These are phyloP conservation scores for Fusarium pseudocircinatum DNA, from an alignment of 2,329 filamentous ascomycete genomes.

Conservation along the genomic window DNA sequence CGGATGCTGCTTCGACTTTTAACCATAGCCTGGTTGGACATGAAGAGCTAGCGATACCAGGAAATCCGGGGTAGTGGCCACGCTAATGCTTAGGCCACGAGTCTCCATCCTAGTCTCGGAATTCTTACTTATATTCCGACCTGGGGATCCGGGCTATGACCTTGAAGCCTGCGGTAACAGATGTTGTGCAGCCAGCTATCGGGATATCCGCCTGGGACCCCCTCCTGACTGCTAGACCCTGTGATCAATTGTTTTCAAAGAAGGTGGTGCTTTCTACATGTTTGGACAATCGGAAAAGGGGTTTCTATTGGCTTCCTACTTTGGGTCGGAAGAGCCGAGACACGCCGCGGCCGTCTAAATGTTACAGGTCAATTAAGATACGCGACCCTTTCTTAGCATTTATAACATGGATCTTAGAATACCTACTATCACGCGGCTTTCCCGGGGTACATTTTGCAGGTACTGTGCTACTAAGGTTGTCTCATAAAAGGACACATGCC, in stretches of 20 bases:
- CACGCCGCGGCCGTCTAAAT: accelerated
- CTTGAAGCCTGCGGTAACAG: accelerated
- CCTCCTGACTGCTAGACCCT: accelerated
- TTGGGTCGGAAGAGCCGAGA: background rate
- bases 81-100: background rate
- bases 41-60: accelerated
- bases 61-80: background rate
- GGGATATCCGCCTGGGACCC: accelerated
- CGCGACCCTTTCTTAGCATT: background rate
- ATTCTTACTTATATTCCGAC: background rate
- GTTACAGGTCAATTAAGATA: background rate
- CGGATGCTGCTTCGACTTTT: background rate
- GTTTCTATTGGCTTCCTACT: accelerated
- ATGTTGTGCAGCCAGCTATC: accelerated
- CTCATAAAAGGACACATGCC: accelerated
- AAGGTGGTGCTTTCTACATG: accelerated
- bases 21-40: accelerated
- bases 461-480: accelerated
- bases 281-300: accelerated
- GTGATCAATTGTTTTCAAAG: accelerated
- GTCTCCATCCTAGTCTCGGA: background rate
- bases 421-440: accelerated
- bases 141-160: background rate
- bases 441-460: background rate
- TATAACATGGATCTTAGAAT: accelerated